Conservation (phyloP, 495 filamentous ascomycete species). For the Amphirosellinia nigrospora region DNA sequence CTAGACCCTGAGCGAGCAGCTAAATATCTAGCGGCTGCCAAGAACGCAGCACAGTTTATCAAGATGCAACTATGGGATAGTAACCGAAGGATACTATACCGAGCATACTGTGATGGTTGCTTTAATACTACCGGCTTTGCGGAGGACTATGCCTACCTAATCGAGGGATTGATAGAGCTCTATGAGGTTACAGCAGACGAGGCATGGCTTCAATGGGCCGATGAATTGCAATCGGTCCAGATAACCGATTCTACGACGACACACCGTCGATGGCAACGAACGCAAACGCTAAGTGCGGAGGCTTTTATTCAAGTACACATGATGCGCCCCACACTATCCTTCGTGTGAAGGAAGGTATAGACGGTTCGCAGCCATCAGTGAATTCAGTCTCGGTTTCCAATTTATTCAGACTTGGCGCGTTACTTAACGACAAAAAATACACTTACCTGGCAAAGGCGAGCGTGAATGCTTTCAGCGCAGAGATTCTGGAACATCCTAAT, state of each 20-base stretch:
- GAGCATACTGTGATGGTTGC: slow-evolving; percentile 77
- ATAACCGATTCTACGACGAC: slow-evolving; percentile 71
- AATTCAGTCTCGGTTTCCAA: slow-evolving; percentile 87
- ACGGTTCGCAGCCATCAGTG: slow-evolving; percentile 84
- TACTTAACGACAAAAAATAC: slow-evolving; percentile 73
- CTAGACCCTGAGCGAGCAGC: slow-evolving; percentile 62
- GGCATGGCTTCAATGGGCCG: slow-evolving; percentile 79
- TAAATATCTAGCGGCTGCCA: slow-evolving; percentile 66
- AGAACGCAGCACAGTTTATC: slow-evolving; percentile 76
- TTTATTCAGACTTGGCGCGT: slow-evolving; percentile 73
- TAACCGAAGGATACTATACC: slow-evolving; percentile 64
- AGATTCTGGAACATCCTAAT: slow-evolving; percentile 91
- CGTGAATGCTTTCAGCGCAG: slow-evolving; percentile 81
- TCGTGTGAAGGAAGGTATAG: slow-evolving; percentile 91
- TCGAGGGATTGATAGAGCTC: slow-evolving; percentile 81
- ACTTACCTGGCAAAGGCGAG: slow-evolving; percentile 71
- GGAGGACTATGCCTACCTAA: slow-evolving; percentile 94
- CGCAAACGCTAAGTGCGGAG: slow-evolving; percentile 55
- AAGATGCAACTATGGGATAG: slow-evolving; percentile 77
- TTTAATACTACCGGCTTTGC: slow-evolving; percentile 81
- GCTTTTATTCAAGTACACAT: slow-evolving; percentile 85
- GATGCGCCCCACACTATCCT: slow-evolving; percentile 76
- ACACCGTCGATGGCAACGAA: slow-evolving; percentile 27
- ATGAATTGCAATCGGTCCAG: slow-evolving; percentile 72
- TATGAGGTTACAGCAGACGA: slow-evolving; percentile 89